Evolutionary conservation across 208 protist species (phyloP), one percentile per base, ranked within the genome.

Genomic region (Leishmania mexicana): DNA sequence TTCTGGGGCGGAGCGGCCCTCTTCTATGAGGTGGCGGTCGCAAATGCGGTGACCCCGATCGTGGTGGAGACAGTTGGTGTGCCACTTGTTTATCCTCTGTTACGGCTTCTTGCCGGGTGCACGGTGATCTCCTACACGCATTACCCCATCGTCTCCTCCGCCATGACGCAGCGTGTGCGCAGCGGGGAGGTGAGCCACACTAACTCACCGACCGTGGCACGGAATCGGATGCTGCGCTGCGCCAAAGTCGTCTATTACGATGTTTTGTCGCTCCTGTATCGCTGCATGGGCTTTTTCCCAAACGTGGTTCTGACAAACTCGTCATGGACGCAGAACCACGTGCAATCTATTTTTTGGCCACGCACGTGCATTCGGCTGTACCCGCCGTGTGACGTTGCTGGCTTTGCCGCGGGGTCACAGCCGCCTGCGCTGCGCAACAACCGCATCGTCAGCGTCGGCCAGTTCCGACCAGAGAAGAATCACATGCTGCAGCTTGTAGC

Each of bases 391-490:
- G 92, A 98, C 76, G 90, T 91, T 6, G 75, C 62, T 49, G 68
- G 91, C 49, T 90, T 98, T 24, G 60, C 40, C n/a, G 53, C 84
- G 0, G 77, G 81, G 24, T 79, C 88, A 53, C 81, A 92, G 62
- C 31, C 65, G 0, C 72, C 87, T 1, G 79, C 88, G 45, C 77
- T 85, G 72, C 89, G 95, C 49, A 49, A 78, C 13, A 87, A 90
- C 64, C 83, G 87, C 35, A 93, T 99, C 75, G 85, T 99, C 28
- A 99, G 98, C 31, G 91, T 99, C 4, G 97, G 92, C 1, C 99
- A 99, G 83, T 99, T 99, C 81, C 85, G 99, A 17, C 99, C 98
- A 10, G 99, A 99, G 83, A 99, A 99, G 87, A 96, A 99, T 83
- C 99, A 99, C 87, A 54, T 71, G 49, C 84, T 99, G 53, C 98